phyloP scores from a whole-genome alignment of 2,329 filamentous ascomycete genomes.

The Beauveria sp. region DNA sequence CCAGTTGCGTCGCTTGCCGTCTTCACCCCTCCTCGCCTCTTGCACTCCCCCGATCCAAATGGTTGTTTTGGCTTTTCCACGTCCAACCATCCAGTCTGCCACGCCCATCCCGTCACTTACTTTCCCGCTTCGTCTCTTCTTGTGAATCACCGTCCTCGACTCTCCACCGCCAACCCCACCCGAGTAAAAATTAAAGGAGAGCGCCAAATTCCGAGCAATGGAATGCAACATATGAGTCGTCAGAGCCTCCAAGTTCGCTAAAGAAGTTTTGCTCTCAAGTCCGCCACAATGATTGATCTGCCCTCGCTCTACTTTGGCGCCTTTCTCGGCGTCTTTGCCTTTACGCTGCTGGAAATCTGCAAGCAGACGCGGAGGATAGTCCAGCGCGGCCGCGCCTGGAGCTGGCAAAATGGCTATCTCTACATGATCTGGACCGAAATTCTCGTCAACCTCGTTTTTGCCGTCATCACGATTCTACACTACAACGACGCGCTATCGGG shows the following conservation, averaged over 20 bases:
- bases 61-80: no score
- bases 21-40: neutral
- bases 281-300: slow-evolving; percentile 13
- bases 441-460: slow-evolving; percentile 5
- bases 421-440: slow-evolving; percentile 11
- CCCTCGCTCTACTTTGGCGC: slow-evolving; percentile 19
- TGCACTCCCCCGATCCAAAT: no score
- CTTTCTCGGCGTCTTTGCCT: slow-evolving; percentile 20
- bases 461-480: slow-evolving; percentile 4
- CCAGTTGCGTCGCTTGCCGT: no score
- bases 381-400: slow-evolving; percentile 12
- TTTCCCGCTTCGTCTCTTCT: neutral
- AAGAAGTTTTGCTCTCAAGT: no score
- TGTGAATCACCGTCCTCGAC: neutral
- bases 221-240: neutral
- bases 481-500: neutral
- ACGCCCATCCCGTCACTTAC: neutral
- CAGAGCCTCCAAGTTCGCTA: no score
- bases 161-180: neutral
- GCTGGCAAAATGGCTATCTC: slow-evolving; percentile 15
- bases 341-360: slow-evolving; percentile 18
- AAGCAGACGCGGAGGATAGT: slow-evolving; percentile 18
- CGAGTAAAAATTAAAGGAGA: neutral
- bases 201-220: neutral
- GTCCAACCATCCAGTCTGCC: neutral